These are phyloP conservation scores for Ceratobasidium sp. DNA, from an alignment of 1,284 basidiomycete genomes.

Conservation along the genomic window DNA sequence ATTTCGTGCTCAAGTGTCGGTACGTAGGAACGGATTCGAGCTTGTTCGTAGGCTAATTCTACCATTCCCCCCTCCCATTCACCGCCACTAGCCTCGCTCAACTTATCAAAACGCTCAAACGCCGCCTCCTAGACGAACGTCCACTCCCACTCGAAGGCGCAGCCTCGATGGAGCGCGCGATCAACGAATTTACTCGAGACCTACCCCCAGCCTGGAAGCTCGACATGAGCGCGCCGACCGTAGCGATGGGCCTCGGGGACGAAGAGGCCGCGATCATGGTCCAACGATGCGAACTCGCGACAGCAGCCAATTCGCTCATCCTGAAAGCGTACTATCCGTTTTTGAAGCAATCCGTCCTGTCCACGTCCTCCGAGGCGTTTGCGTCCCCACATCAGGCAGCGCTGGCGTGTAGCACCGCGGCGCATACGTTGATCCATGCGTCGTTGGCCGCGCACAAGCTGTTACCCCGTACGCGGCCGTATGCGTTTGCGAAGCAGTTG, in stretches of 20 bases:
- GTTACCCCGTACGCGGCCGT: slow-evolving; percentile 58
- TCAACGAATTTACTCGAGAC: slow-evolving; percentile 67
- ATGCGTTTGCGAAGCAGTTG: slow-evolving; percentile 70
- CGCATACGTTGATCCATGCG: slow-evolving; percentile 69
- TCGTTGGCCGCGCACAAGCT: slow-evolving; percentile 56
- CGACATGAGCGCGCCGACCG: slow-evolving; percentile 46
- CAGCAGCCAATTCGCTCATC: slow-evolving; percentile 70
- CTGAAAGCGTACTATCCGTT: slow-evolving; percentile 77
- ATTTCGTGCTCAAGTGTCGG: slow-evolving; percentile 65
- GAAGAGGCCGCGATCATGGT: slow-evolving; percentile 57
- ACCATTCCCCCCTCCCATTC: neutral
- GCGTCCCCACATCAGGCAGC: slow-evolving; percentile 63
- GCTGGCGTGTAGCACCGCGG: slow-evolving; percentile 70
- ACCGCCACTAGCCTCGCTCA: slow-evolving; percentile 60
- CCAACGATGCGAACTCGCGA: slow-evolving; percentile 70
- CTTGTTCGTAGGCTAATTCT: neutral
- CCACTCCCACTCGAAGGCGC: slow-evolving; percentile 66
- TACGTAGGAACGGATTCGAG: slow-evolving; percentile 52
- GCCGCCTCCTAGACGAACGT: slow-evolving; percentile 51
- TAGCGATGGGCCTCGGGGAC: slow-evolving; percentile 55
- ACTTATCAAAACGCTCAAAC: slow-evolving; percentile 66
- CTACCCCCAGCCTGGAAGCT: slow-evolving; percentile 59
- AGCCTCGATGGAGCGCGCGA: slow-evolving; percentile 66
- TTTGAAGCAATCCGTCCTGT: slow-evolving; percentile 59
- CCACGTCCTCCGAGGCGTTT: slow-evolving; percentile 37